Evolutionary conservation across 129 eudicot species (phyloP).

Genomic region (Artemisia argyi): DNA sequence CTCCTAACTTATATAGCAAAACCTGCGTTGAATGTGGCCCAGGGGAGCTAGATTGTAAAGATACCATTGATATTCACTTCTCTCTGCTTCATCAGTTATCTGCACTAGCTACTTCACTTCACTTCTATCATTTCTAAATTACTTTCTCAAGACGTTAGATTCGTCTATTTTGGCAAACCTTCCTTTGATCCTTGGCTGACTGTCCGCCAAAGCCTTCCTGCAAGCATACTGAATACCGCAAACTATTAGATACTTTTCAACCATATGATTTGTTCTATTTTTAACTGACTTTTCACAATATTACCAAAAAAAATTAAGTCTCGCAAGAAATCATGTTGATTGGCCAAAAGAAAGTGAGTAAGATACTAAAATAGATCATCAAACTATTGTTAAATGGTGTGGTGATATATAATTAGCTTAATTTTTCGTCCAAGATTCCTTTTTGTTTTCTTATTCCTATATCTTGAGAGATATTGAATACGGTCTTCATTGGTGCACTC

Average conservation of each 20-base stretch:
- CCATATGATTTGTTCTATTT: no score
- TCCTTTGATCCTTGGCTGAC: constrained; percentile 85
- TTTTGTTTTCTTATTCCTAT: constrained; percentile 29
- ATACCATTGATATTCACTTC: no score
- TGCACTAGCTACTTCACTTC: no score
- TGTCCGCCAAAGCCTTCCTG: constrained; percentile 86
- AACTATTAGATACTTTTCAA: no score
- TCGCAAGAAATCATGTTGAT: no score
- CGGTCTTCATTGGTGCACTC: constrained; percentile 56
- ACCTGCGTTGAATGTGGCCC: no score
- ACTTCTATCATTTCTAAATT: background rate
- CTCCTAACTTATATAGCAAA: no score
- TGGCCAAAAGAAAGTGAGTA: background rate
- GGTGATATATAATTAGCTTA: constrained; percentile 40
- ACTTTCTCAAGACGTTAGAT: constrained; percentile 36
- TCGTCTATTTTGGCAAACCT: constrained; percentile 82
- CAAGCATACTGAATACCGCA: constrained; percentile 64
- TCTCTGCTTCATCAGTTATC: no score
- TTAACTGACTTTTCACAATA: background rate
- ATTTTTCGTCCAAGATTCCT: constrained; percentile 5
- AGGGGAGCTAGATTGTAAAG: no score
- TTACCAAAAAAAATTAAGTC: background rate
- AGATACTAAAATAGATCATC: no score
- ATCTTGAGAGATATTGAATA: constrained; percentile 71
- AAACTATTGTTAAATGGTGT: no score